Evolutionary conservation across 2,329 filamentous ascomycete species (phyloP).

Genomic region (Neurospora sp.): DNA sequence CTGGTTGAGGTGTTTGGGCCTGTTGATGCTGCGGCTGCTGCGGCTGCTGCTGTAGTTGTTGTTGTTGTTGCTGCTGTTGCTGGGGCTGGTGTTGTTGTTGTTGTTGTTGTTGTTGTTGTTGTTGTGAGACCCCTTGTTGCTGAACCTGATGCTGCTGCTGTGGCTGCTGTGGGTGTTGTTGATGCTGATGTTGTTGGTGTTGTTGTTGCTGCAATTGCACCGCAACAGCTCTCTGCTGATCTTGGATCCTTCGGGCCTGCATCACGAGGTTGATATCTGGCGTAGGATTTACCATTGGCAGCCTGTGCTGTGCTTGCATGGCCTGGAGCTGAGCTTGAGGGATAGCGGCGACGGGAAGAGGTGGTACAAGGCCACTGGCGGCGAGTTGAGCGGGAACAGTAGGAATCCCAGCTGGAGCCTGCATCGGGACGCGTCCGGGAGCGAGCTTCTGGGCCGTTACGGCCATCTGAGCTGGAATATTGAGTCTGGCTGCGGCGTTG

Average conservation of each 20-base stretch:
- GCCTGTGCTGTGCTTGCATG: constrained; percentile 45
- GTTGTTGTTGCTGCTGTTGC: constrained; percentile 22
- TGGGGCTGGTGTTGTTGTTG: constrained; percentile 22
- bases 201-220: constrained; percentile 24
- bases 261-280: constrained; percentile 48
- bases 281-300: constrained; percentile 40
- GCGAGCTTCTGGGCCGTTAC: constrained; percentile 32
- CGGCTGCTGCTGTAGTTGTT: constrained; percentile 25
- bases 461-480: constrained; percentile 34
- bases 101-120: constrained; percentile 21
- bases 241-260: constrained; percentile 57
- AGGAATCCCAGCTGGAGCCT: constrained; percentile 42
- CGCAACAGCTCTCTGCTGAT: constrained; percentile 43
- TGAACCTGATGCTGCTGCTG: constrained; percentile 18
- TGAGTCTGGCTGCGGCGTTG: constrained; percentile 28
- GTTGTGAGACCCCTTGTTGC: constrained; percentile 10
- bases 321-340: constrained; percentile 63
- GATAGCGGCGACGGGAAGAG: constrained; percentile 52
- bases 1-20: constrained; percentile 20
- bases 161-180: constrained; percentile 20
- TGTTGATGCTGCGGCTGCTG: constrained; percentile 22
- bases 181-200: constrained; percentile 17
- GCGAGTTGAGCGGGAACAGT: constrained; percentile 38
- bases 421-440: constrained; percentile 44
- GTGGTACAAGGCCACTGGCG: constrained; percentile 37